A percentile compares a stretch with the other conserved stretches of the same genome.
These are phyloP conservation scores for Scleromitrula shiraiana DNA, from an alignment of 2,329 filamentous ascomycete genomes.

Conservation along the genomic window DNA sequence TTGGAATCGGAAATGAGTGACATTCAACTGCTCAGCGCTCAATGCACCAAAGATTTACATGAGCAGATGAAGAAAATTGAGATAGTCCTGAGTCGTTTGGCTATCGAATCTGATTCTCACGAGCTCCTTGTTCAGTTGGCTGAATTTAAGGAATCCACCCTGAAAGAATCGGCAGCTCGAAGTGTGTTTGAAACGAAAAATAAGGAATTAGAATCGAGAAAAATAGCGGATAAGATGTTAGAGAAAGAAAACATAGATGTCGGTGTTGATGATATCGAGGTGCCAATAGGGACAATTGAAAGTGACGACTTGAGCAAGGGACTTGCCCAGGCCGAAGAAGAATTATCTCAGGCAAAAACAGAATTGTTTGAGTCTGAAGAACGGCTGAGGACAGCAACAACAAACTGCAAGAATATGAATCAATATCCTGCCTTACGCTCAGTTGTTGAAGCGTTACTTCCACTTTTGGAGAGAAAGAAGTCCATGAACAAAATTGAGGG, in stretches of 20 bases:
- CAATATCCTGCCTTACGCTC: background rate
- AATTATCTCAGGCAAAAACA: background rate
- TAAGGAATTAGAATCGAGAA: conserved; percentile 1
- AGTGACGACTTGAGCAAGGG: background rate
- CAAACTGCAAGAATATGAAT: background rate
- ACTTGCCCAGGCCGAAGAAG: background rate
- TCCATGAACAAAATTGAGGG: conserved; percentile 27
- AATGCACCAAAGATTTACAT: conserved; percentile 10
- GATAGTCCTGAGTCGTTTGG: background rate
- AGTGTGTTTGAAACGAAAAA: conserved; percentile 1
- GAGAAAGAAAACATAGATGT: conserved; percentile 4
- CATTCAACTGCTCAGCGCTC: conserved; percentile 5
- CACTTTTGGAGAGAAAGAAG: conserved; percentile 17
- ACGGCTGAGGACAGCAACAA: background rate
- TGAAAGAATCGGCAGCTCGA: background rate
- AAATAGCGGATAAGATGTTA: background rate
- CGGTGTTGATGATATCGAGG: background rate
- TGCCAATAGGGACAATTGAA: background rate
- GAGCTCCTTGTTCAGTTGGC: conserved; percentile 8
- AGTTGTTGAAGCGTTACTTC: conserved; percentile 7
- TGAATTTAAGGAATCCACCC: conserved; percentile 4
- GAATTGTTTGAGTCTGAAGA: background rate
- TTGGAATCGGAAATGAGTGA: conserved; percentile 8
- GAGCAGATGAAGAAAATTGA: conserved; percentile 9
- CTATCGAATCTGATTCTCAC: background rate